A percentile compares a stretch with the other conserved stretches of the same genome.
phyloP scores from a whole-genome alignment of 192 early-diverging fungal species.

The Entomortierella beljakovae region DNA sequence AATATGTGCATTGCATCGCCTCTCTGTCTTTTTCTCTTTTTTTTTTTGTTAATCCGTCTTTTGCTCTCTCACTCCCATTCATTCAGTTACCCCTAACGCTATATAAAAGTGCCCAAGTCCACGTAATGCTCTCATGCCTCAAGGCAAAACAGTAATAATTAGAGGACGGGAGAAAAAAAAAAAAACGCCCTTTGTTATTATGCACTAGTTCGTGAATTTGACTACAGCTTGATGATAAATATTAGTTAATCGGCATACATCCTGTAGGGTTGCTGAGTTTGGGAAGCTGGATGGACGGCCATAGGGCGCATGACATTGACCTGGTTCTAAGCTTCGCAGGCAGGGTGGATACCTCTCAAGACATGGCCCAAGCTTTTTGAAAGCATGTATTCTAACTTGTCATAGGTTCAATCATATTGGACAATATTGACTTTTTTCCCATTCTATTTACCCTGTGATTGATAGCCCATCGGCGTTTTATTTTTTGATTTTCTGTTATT shows the following conservation, averaged over 20 bases:
- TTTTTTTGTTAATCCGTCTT: neutral
- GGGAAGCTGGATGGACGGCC: neutral
- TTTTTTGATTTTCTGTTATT: too few relatives aligned
- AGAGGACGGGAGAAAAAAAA: too few relatives aligned
- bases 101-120: too few relatives aligned
- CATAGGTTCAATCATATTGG: too few relatives aligned
- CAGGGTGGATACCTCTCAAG: too few relatives aligned
- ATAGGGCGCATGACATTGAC: neutral
- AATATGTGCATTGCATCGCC: neutral
- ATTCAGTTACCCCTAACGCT: neutral
- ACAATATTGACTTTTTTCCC: too few relatives aligned
- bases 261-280: neutral
- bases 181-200: neutral
- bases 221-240: neutral
- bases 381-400: too few relatives aligned
- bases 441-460: too few relatives aligned
- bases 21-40: neutral
- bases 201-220: too few relatives aligned
- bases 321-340: neutral
- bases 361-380: neutral
- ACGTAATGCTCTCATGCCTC: too few relatives aligned
- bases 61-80: neutral
- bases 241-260: slow-evolving; percentile 8
- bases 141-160: too few relatives aligned
- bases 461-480: too few relatives aligned